Evolutionary conservation across 2,329 filamentous ascomycete genomes (phyloP).

Genomic region (Cytospora leucostoma): DNA sequence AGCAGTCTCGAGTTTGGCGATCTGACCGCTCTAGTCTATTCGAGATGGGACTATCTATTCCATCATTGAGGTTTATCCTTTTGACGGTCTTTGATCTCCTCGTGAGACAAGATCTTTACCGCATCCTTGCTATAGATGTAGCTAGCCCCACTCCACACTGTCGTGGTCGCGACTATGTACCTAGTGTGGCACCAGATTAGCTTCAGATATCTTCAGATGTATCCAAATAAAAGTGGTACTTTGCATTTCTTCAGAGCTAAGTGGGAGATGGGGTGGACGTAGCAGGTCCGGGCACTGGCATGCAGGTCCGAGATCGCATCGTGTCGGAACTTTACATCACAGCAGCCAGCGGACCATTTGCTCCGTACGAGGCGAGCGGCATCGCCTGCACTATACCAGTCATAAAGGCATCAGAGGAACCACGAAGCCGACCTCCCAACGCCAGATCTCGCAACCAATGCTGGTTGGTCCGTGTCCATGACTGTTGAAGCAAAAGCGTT

Average conservation of each 20-base stretch:
- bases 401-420: neutral
- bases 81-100: slow-evolving; percentile 31
- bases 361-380: no score
- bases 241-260: neutral
- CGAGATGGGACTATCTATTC: neutral
- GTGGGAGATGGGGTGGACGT: neutral
- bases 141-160: slow-evolving; percentile 89
- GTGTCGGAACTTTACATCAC: no score
- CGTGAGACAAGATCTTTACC: slow-evolving; percentile 72
- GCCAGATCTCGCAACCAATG: neutral
- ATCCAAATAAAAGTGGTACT: neutral
- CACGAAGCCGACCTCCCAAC: neutral
- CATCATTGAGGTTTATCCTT: slow-evolving; percentile 20
- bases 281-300: neutral
- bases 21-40: neutral
- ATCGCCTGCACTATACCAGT: neutral
- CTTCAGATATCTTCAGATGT: neutral
- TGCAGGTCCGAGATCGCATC: no score
- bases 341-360: no score
- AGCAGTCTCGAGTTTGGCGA: neutral
- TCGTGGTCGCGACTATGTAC: slow-evolving; percentile 84
- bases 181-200: slow-evolving; percentile 44
- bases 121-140: slow-evolving; percentile 91
- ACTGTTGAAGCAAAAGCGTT: slow-evolving; percentile 6
- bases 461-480: neutral